These are phyloP conservation scores for Physcomitrium patens DNA, from an alignment of 225 moss, liverwort and hornwort genomes.

Conservation along the genomic window DNA sequence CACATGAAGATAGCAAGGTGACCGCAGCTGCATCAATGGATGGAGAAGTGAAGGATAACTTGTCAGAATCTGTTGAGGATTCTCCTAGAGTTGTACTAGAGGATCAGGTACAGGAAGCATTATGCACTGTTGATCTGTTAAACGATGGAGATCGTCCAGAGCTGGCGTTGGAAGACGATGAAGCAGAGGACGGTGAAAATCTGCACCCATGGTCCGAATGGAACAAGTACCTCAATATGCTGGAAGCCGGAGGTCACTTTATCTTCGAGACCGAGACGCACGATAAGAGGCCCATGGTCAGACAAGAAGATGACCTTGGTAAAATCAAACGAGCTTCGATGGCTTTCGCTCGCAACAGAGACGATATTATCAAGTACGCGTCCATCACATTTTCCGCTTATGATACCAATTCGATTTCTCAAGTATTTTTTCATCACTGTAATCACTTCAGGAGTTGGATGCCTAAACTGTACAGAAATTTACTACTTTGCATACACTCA, in stretches of 20 bases:
- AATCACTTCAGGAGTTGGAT: not conserved
- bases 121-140: conserved; percentile 37
- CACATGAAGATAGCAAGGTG: conserved; percentile 26
- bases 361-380: conserved; percentile 72
- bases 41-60: not conserved
- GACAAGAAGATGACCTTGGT: conserved; percentile 46
- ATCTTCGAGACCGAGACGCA: conserved; percentile 38
- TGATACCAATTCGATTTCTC: not conserved
- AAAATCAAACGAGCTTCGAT: conserved; percentile 80
- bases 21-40: not conserved
- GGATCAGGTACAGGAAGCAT: conserved; percentile 27
- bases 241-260: conserved; percentile 57
- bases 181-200: conserved; percentile 23
- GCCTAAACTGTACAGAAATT: not conserved
- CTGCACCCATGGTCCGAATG: conserved; percentile 57
- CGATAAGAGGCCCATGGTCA: conserved; percentile 37
- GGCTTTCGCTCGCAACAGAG: conserved; percentile 84
- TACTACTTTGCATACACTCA: not conserved
- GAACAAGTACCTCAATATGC: conserved; percentile 43
- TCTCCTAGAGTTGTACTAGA: conserved; percentile 1
- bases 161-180: not conserved
- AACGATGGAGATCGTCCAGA: conserved; percentile 16
- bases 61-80: not conserved
- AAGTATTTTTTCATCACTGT: not conserved
- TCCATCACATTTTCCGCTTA: not conserved